phyloP scores from a whole-genome alignment of 2,329 filamentous ascomycete genomes.

The Sporothrix inflata region DNA sequence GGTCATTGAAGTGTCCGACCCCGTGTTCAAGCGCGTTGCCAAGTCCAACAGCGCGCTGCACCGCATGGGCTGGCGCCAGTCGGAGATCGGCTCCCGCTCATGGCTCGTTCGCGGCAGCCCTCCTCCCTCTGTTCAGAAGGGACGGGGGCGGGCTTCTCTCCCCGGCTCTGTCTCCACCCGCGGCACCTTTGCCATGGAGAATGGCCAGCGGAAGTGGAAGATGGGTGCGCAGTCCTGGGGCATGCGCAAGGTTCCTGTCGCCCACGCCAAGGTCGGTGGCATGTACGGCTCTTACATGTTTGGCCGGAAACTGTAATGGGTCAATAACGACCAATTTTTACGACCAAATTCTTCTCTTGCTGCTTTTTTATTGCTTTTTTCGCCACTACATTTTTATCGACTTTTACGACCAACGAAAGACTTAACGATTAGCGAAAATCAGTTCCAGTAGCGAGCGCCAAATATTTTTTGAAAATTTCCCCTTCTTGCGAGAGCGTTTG shows the following conservation, averaged over 20 bases:
- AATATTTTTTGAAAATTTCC: slow-evolving; percentile 3
- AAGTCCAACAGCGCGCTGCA: slow-evolving; percentile 65
- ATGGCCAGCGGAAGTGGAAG: slow-evolving; percentile 72
- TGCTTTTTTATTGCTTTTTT: slow-evolving; percentile 18
- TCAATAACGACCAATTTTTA: slow-evolving; percentile 18
- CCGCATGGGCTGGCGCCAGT: slow-evolving; percentile 69
- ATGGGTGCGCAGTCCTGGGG: slow-evolving; percentile 85
- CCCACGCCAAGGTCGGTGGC: slow-evolving; percentile 86
- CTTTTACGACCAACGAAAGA: slow-evolving; percentile 25
- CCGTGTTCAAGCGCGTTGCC: slow-evolving; percentile 66
- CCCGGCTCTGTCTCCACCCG: slow-evolving; percentile 45
- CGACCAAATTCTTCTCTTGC: slow-evolving; percentile 24
- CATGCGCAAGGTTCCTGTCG: slow-evolving; percentile 90
- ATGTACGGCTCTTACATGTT: slow-evolving; percentile 82
- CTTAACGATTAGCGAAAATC: slow-evolving; percentile 11
- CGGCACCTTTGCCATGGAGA: slow-evolving; percentile 33
- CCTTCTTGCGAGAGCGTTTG: slow-evolving; percentile 15
- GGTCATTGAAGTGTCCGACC: slow-evolving; percentile 74
- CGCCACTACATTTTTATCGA: slow-evolving; percentile 18
- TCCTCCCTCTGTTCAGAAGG: slow-evolving; percentile 11
- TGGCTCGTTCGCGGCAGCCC: slow-evolving; percentile 66
- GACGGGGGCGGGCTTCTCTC: slow-evolving; percentile 28
- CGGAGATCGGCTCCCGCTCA: slow-evolving; percentile 67
- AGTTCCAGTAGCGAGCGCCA: slow-evolving; percentile 23
- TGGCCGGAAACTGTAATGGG: slow-evolving; percentile 56